phyloP scores from a whole-genome alignment of 148 eudicot genomes.

The Simmondsia chinensis region DNA sequence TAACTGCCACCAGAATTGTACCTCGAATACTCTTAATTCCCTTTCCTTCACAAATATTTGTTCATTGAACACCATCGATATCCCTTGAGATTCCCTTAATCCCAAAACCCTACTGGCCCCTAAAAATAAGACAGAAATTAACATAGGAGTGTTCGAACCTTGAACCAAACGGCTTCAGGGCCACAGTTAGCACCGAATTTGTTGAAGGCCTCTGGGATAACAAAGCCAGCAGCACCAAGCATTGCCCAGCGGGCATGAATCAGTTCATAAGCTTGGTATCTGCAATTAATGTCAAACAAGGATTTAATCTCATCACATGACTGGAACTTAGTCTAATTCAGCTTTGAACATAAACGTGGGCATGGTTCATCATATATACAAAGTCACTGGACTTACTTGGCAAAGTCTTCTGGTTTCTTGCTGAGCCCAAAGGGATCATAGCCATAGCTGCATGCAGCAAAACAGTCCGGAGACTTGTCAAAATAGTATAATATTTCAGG shows the following conservation, averaged over 20 bases:
- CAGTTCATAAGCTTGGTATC: constrained; percentile 86
- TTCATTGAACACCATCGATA: too few relatives aligned
- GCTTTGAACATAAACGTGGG: too few relatives aligned
- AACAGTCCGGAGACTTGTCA: not conserved
- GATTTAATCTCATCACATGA: too few relatives aligned
- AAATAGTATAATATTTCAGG: not conserved
- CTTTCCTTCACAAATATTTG: too few relatives aligned
- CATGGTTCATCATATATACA: too few relatives aligned
- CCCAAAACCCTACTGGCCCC: too few relatives aligned
- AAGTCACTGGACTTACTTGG: constrained; percentile 76
- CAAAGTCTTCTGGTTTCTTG: constrained; percentile 96
- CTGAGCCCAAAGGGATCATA: constrained; percentile 97
- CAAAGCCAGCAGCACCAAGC: constrained; percentile 95
- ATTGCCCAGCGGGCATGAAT: constrained; percentile 97
- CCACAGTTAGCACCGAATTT: constrained; percentile 96
- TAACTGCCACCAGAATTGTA: too few relatives aligned
- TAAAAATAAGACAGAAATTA: too few relatives aligned
- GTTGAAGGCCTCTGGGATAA: constrained; percentile 99
- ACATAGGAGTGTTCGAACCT: too few relatives aligned
- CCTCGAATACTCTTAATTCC: too few relatives aligned
- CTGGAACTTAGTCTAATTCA: too few relatives aligned
- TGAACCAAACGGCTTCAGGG: constrained; percentile 99
- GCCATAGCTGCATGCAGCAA: constrained; percentile 65
- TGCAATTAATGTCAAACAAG: constrained; percentile 7
- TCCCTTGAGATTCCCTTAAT: too few relatives aligned